Conservation (phyloP, 2,329 filamentous ascomycete genomes). For the Thielaviopsis cerberus region DNA sequence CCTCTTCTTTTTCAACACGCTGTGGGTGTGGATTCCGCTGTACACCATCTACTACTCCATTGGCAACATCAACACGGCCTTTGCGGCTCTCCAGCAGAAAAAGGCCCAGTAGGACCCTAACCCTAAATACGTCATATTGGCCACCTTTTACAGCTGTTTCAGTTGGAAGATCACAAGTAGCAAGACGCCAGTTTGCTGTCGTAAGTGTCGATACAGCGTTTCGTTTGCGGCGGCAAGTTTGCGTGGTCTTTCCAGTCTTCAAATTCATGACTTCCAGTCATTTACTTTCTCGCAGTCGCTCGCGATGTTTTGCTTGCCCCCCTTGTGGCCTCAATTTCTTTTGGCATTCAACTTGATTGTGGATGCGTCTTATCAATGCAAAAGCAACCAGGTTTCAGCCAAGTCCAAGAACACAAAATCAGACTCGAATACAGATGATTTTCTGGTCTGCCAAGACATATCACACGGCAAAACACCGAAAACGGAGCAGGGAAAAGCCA, state of each 20-base stretch:
- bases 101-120: conserved; percentile 5
- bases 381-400: neutral
- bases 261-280: neutral
- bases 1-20: conserved; percentile 48
- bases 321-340: neutral
- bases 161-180: neutral
- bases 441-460: too few relatives aligned
- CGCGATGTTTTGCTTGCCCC: too few relatives aligned
- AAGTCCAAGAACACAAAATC: too few relatives aligned
- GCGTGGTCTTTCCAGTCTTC: neutral
- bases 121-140: conserved; percentile 15
- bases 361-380: too few relatives aligned
- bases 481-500: too few relatives aligned
- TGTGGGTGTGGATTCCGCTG: conserved; percentile 46
- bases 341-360: too few relatives aligned
- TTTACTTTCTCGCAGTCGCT: too few relatives aligned
- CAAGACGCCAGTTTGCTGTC: neutral
- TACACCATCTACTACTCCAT: conserved; percentile 39
- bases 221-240: neutral
- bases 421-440: too few relatives aligned
- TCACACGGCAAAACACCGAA: too few relatives aligned
- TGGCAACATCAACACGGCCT: conserved; percentile 35
- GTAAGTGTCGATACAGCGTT: neutral
- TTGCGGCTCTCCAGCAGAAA: conserved; percentile 21
- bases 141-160: neutral